Conservation (phyloP, 2,329 filamentous ascomycete species). For the Aspergillus neotritici region DNA sequence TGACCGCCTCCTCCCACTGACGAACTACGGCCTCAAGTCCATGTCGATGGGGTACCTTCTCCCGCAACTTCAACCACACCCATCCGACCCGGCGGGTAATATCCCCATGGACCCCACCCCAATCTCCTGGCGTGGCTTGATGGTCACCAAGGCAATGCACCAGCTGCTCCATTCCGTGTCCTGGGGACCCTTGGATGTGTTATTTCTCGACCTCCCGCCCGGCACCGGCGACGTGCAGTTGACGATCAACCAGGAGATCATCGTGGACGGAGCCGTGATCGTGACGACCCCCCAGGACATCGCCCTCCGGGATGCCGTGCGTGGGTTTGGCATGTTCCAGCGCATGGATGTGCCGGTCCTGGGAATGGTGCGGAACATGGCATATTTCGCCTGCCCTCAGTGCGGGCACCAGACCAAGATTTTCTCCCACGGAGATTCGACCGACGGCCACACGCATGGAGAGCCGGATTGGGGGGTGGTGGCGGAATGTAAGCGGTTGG, state of each 20-base stretch:
- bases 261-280: constrained; percentile 77
- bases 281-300: constrained; percentile 92
- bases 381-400: constrained; percentile 71
- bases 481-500: constrained; percentile 63
- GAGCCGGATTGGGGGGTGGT: constrained; percentile 55
- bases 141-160: constrained; percentile 96
- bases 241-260: constrained; percentile 90
- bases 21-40: constrained; percentile 91
- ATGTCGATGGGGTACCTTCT: constrained; percentile 80
- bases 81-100: background rate
- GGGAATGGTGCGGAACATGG: constrained; percentile 91
- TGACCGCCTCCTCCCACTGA: constrained; percentile 69
- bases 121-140: constrained; percentile 90
- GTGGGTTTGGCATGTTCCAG: constrained; percentile 88
- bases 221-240: constrained; percentile 94
- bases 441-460: constrained; percentile 17
- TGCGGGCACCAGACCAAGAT: constrained; percentile 70
- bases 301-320: constrained; percentile 82
- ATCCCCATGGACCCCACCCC: constrained; percentile 54
- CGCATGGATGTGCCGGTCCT: constrained; percentile 72
- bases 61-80: constrained; percentile 6
- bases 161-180: constrained; percentile 93
- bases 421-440: constrained; percentile 51
- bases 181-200: constrained; percentile 81
- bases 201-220: constrained; percentile 86